A percentile compares a stretch with the other conserved stretches of the same genome.
Conservation (phyloP, 78 protist species). For the Emiliania huxleyi region DNA sequence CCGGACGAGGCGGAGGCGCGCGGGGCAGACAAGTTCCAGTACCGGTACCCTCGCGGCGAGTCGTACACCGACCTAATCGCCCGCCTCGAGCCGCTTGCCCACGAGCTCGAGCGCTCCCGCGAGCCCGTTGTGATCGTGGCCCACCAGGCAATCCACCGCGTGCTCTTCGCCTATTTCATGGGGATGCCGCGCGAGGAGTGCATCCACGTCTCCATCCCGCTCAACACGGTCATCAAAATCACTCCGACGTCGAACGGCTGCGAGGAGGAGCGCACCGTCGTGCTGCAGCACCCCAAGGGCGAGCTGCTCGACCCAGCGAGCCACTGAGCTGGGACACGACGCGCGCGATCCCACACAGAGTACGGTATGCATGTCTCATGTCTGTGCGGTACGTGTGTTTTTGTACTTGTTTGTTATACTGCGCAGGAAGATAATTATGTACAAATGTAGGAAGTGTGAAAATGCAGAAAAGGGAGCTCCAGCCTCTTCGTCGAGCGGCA, state of each 20-base stretch:
- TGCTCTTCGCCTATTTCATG: conserved; percentile 73
- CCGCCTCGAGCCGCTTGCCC: conserved; percentile 36
- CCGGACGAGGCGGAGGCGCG: conserved; percentile 80
- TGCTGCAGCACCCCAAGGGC: background rate
- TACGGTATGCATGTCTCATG: too few species aligned
- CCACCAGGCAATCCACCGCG: conserved; percentile 89
- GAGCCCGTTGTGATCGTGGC: conserved; percentile 72
- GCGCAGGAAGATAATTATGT: too few species aligned
- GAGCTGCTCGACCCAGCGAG: background rate
- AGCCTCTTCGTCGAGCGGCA: too few species aligned
- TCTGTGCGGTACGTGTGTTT: too few species aligned
- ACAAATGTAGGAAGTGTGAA: too few species aligned
- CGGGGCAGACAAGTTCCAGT: conserved; percentile 56
- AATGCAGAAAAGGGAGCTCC: too few species aligned
- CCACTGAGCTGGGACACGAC: too few species aligned
- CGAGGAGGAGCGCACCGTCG: background rate
- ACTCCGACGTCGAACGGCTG: conserved; percentile 68
- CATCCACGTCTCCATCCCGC: conserved; percentile 59
- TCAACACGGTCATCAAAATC: conserved; percentile 79
- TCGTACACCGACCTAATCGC: conserved; percentile 72
- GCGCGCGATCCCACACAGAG: too few species aligned
- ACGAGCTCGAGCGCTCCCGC: conserved; percentile 81
- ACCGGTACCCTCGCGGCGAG: conserved; percentile 91
- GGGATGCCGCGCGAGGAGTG: conserved; percentile 64
- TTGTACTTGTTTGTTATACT: too few species aligned